These are phyloP conservation scores for Corinectria fuckeliana DNA, from an alignment of 2,329 filamentous ascomycete genomes.

Conservation along the genomic window DNA sequence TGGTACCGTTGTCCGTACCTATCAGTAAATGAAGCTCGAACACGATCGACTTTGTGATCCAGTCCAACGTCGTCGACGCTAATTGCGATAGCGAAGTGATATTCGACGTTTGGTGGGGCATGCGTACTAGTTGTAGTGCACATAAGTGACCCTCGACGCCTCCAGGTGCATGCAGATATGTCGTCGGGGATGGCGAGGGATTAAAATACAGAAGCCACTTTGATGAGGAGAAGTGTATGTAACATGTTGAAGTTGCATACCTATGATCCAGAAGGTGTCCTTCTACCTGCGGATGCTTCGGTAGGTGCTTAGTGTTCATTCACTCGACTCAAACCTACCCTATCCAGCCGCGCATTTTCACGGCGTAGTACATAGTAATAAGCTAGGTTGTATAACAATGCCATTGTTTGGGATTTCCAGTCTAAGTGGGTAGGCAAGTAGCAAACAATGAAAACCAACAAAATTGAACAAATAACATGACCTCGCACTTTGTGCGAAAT, in stretches of 20 bases:
- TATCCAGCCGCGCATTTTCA: no score
- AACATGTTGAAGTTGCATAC: not conserved
- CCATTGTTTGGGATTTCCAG: no score
- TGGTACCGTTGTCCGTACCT: no score
- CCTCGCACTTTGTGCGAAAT: no score
- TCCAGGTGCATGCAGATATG: not conserved
- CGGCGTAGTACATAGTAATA: no score
- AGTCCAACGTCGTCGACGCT: not conserved
- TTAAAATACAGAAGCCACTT: not conserved
- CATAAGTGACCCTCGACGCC: not conserved
- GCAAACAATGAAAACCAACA: no score
- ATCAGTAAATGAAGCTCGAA: not conserved
- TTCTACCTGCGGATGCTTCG: not conserved
- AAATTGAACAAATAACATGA: no score
- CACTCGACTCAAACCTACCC: not conserved
- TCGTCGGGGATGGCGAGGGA: not conserved
- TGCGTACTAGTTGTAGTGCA: not conserved
- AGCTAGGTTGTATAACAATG: no score
- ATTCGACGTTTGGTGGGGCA: not conserved
- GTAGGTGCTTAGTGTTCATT: not conserved
- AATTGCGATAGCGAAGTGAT: not conserved
- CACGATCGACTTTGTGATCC: not conserved
- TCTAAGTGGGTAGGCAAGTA: no score
- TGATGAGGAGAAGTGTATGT: not conserved
- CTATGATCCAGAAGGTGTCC: not conserved